Evolutionary conservation across 371 early-diverging fungal species (phyloP), one percentile per base, ranked within the genome.

Genomic region (Apophysomyces sp.): DNA sequence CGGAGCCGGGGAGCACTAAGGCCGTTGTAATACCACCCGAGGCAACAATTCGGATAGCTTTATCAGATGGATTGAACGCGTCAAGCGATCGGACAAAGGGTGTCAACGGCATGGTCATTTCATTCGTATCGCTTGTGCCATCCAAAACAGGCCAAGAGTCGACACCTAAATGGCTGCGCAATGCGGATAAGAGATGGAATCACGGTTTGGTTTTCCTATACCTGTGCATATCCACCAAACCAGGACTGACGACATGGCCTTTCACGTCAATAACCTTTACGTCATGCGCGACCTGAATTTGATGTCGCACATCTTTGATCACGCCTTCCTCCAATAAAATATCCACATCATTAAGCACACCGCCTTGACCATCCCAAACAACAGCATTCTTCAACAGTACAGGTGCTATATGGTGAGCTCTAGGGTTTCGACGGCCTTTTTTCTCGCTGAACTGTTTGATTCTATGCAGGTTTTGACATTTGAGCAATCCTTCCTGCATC

Each of bases 221-320:
- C 87, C 82, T 82, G 63, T 92, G 89, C 89, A 85, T 84, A 65
- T 91, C 92, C 7, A 92, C 88, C 21, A 92, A 62, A 56, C 92
- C 91, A 29, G 90, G 89, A 8, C 87, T 83, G n/a, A 90, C 74
- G 40, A 83, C 79, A 32, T 83, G 83, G 9, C 89, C 89, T 51
- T 78, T 74, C 39, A 83, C 85, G 58, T 92, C 86, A 28, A 90
- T 83, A 6, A 74, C 57, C 13, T 66, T 68, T n/a, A 68, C 71
- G 0, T 66, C 59, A 21, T 68, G 60, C 0, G 77, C 64, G 3
- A 71, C 67, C 26, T 67, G 32, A 44, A 80, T 67, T 52, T 66
- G 58, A 6, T 63, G 62, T 12, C 74, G 74, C 18, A 88, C 64
- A 16, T 72, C 52, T 3, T 70, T 57, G 57, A 88, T 81, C 56